Base-by-base conservation (phyloP, 768 basidiomycete species). In the Termitomyces bulborhizus region DNA sequence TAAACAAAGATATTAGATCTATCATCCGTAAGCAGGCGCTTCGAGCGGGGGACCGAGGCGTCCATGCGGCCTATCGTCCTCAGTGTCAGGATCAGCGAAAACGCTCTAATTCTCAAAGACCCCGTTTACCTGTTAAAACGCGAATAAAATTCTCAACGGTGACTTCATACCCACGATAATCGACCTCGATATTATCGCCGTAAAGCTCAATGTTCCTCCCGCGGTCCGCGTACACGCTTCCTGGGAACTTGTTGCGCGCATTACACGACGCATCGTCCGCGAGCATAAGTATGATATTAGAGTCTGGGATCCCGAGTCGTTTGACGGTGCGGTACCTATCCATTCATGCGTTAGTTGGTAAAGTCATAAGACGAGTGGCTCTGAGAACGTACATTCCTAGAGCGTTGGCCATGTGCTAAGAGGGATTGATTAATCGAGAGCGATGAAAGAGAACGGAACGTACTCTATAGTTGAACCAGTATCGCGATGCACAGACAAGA, bases 381-480 rank as follows among this genome's bases (percentile, higher is more conserved):
- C n/a, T n/a, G 6, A 8, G 31, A 32, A 9, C 80, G 63, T 65
- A 92, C 95, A 99, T 98, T 66, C 94, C 95, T 24, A 99, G 79
- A 1, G 96, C 90, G 71, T 98, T 99, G 8, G 97, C 86, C 93
- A 98, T 98, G 69, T 98, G 97, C 94, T 98, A 13, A 4, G 1
- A 13, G 3, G 12, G 12, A 5, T 34, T 21, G 21, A 21, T 21
- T 21, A 21, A 21, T 21, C 21, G 9, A 1, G 31, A 9, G 8
- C 8, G 12, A 13, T 1, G 34, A 13, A 4, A 34, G 13, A 12
- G 34, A 34, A 34, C 4, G 0, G 21, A 15, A 79, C 87, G 51
- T 65, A 97, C 96, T 42, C 96, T 76, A 66, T 99, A 99, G 68
- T 99, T 99, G 78, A 99, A 99, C 95, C 95, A 98, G 68, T 95